Percentiles rank a stretch among this genome's conserved stretches.
phyloP scores from a whole-genome alignment of 495 filamentous ascomycete species.

The Neurospora intermedia region DNA sequence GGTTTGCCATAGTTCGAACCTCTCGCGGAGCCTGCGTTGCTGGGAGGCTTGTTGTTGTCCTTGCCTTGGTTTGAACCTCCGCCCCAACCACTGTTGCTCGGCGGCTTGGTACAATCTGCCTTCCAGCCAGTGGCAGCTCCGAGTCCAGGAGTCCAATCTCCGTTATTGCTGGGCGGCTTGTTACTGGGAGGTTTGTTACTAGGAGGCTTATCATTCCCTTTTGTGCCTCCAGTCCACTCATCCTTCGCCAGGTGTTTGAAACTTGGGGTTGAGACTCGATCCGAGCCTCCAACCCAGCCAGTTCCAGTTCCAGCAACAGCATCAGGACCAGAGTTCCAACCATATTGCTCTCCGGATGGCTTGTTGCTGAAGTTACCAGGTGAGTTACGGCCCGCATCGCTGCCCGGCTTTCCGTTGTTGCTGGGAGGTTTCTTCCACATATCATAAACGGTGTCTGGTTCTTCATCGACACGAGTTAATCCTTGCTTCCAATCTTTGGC shows the following conservation, averaged over 20 bases:
- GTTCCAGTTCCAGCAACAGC: neutral
- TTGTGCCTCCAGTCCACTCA: neutral
- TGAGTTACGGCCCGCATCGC: neutral
- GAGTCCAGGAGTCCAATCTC: conserved; percentile 4
- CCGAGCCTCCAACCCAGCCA: neutral
- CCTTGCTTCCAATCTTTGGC: neutral
- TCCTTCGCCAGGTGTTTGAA: neutral
- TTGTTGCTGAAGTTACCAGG: neutral
- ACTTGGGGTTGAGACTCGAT: neutral
- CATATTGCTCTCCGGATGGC: neutral
- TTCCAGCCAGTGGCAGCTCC: neutral
- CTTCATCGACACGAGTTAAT: neutral
- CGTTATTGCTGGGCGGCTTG: neutral
- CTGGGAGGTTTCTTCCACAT: neutral
- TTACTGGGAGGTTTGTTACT: neutral
- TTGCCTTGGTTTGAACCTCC: neutral
- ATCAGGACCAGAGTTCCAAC: neutral
- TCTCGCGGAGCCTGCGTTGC: neutral
- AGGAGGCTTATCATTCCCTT: neutral
- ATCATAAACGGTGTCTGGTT: neutral
- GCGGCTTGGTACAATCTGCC: neutral
- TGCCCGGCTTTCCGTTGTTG: neutral
- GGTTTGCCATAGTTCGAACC: neutral
- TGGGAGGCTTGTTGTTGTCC: neutral
- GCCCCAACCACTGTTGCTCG: neutral